These are phyloP conservation scores for Phlegmacium glaucopus DNA, from an alignment of 768 basidiomycete genomes.

Conservation along the genomic window DNA sequence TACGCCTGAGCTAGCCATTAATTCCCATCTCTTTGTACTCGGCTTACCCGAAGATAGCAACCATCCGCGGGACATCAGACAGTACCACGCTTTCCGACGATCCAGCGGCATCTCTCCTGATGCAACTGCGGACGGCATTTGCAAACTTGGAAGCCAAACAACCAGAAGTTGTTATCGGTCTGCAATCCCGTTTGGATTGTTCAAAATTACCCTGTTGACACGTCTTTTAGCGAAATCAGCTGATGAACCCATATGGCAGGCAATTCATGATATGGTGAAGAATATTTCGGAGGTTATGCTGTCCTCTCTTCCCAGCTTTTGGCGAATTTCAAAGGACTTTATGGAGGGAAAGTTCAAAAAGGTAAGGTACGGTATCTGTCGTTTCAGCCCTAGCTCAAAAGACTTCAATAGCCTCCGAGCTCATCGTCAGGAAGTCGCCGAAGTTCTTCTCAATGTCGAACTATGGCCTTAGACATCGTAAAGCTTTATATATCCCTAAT, in stretches of 20 bases:
- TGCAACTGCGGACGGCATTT: conserved; percentile 60
- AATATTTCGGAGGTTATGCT: conserved; percentile 83
- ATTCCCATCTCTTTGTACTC: conserved; percentile 5
- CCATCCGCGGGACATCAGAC: conserved; percentile 37
- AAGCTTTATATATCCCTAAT: conserved; percentile 81
- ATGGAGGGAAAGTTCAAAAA: conserved; percentile 92
- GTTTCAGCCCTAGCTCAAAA: conserved; percentile 3
- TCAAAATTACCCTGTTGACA: conserved; percentile 1
- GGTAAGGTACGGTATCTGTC: conserved; percentile 37
- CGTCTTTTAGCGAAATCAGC: conserved; percentile 55
- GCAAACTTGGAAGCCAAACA: conserved; percentile 61
- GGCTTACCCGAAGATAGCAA: conserved; percentile 33
- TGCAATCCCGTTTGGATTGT: conserved; percentile 12
- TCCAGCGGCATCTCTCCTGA: conserved; percentile 41
- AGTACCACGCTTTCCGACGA: conserved; percentile 34
- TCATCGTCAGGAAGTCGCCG: conserved; percentile 53
- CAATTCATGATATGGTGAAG: conserved; percentile 76
- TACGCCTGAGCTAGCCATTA: conserved; percentile 22
- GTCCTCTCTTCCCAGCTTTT: conserved; percentile 86
- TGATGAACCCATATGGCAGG: conserved; percentile 80
- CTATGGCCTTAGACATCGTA: conserved; percentile 86
- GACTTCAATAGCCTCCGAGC: conserved; percentile 23
- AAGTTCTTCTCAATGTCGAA: conserved; percentile 77
- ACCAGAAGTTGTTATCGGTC: conserved; percentile 60
- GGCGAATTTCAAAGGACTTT: conserved; percentile 87